These are phyloP conservation scores for Corinectria fuckeliana DNA, from an alignment of 2,329 filamentous ascomycete species.

Conservation along the genomic window DNA sequence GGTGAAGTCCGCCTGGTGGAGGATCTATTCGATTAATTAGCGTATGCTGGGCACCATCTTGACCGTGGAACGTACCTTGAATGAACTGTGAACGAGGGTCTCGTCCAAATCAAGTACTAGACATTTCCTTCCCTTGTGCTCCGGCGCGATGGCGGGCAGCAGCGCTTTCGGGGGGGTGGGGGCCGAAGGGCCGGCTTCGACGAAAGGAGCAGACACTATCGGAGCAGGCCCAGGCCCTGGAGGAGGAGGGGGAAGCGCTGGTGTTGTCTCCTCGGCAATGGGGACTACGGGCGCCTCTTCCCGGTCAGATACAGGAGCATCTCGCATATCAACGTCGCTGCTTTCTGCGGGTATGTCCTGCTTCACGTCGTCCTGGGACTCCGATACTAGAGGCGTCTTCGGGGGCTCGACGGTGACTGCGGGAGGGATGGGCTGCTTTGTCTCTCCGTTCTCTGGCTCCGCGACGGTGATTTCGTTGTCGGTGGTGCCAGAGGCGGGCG, in stretches of 20 bases:
- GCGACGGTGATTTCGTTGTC: constrained; percentile 53
- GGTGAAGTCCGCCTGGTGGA: constrained; percentile 98
- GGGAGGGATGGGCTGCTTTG: constrained; percentile 52
- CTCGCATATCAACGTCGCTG: constrained; percentile 72
- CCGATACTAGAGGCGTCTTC: constrained; percentile 34
- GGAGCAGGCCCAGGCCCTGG: constrained; percentile 52
- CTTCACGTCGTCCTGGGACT: constrained; percentile 41
- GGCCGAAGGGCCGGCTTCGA: constrained; percentile 51
- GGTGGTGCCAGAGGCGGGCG: constrained; percentile 52
- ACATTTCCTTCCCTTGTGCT: constrained; percentile 88
- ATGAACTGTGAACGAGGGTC: constrained; percentile 96
- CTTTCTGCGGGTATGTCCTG: constrained; percentile 54
- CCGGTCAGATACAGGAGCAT: constrained; percentile 60
- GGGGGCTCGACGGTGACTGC: constrained; percentile 53
- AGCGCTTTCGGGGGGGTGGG: constrained; percentile 67
- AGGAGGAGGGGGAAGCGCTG: constrained; percentile 52
- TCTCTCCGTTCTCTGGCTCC: constrained; percentile 53
- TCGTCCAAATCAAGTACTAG: constrained; percentile 95
- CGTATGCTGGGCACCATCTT: constrained; percentile 10
- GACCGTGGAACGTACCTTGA: constrained; percentile 73
- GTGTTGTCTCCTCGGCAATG: constrained; percentile 46
- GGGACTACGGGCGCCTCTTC: constrained; percentile 52
- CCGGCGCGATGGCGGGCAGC: constrained; percentile 80
- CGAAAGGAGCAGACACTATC: constrained; percentile 47
- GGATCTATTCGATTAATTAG: constrained; percentile 66